phyloP scores from a whole-genome alignment of 345 rosid species.

The Zanthoxylum bungeanum region DNA sequence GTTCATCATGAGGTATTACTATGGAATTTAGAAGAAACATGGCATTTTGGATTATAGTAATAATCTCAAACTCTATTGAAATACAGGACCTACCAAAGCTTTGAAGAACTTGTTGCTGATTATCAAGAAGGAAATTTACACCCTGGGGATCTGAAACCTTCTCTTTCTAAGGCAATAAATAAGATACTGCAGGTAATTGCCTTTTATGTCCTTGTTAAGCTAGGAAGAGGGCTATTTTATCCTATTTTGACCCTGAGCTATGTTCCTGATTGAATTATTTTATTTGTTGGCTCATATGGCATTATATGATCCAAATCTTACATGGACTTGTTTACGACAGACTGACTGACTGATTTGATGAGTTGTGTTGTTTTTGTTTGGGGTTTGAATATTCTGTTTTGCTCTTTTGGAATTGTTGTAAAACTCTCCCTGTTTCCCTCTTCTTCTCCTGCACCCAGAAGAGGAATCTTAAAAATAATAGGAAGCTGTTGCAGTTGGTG shows the following conservation, averaged over 20 bases:
- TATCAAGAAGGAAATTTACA: conserved; percentile 65
- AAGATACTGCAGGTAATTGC: conserved; percentile 63
- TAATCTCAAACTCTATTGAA: conserved; percentile 6
- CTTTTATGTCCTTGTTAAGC: not conserved
- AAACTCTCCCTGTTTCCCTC: not conserved
- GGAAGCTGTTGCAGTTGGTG: not conserved
- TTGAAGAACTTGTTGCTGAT: conserved; percentile 66
- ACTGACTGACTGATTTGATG: not conserved
- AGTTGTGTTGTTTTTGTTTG: not conserved
- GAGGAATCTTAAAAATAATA: not conserved
- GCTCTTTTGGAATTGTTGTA: not conserved
- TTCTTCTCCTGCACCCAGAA: not conserved
- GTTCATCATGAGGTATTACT: not conserved
- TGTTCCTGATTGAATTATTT: not conserved
- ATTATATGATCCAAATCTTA: not conserved
- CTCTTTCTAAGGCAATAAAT: conserved; percentile 62
- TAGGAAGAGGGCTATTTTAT: no score
- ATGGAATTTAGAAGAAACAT: not conserved
- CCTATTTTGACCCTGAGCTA: not conserved
- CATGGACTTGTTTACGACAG: not conserved
- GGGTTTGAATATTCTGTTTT: not conserved
- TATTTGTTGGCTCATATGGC: not conserved
- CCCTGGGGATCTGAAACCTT: conserved; percentile 72
- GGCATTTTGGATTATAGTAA: not conserved
- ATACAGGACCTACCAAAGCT: conserved; percentile 51